Percentiles rank a stretch among this genome's conserved stretches.
Evolutionary conservation across 352 stramenopile species (phyloP).

Genomic region (Pythium volutum): DNA sequence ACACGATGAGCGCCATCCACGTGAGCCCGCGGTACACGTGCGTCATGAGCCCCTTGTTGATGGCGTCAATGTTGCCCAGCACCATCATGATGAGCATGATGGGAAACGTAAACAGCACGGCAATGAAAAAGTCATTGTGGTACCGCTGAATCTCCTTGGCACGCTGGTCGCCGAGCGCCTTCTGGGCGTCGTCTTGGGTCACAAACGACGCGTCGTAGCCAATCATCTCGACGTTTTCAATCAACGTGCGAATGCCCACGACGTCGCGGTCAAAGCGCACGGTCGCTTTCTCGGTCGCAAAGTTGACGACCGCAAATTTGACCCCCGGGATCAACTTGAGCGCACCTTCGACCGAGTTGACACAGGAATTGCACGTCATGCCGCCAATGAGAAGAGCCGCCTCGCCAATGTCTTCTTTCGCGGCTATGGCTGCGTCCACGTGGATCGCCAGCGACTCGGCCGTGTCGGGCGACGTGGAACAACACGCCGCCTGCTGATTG

Average conservation of each 20-base stretch:
- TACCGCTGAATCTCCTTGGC: slow-evolving; percentile 78
- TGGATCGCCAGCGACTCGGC: slow-evolving; percentile 15
- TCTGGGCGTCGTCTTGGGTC: slow-evolving; percentile 61
- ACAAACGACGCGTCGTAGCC: slow-evolving; percentile 87
- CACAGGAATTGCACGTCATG: slow-evolving; percentile 93
- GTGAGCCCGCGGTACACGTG: slow-evolving; percentile 58
- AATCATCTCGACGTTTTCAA: slow-evolving; percentile 88
- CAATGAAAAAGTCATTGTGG: slow-evolving; percentile 81
- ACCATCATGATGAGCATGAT: slow-evolving; percentile 93
- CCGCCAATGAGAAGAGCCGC: slow-evolving; percentile 71
- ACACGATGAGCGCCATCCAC: slow-evolving; percentile 74
- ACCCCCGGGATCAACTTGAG: slow-evolving; percentile 78
- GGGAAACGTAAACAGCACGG: slow-evolving; percentile 91
- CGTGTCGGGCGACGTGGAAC: not conserved
- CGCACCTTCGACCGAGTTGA: slow-evolving; percentile 88
- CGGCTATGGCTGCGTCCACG: not conserved
- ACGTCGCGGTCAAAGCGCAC: slow-evolving; percentile 76
- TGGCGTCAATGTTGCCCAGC: slow-evolving; percentile 64
- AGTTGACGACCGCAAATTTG: slow-evolving; percentile 73
- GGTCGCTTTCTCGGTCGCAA: slow-evolving; percentile 83
- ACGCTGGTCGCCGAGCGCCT: slow-evolving; percentile 80
- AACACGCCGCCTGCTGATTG: slow-evolving; percentile 20
- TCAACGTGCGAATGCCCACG: slow-evolving; percentile 74
- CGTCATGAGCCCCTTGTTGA: slow-evolving; percentile 49
- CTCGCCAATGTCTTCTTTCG: slow-evolving; percentile 49